A percentile compares a stretch with the other conserved stretches of the same genome.
These are phyloP conservation scores for Kingdonia uniflora DNA, from an alignment of 164 flowering plant genomes.

Conservation along the genomic window DNA sequence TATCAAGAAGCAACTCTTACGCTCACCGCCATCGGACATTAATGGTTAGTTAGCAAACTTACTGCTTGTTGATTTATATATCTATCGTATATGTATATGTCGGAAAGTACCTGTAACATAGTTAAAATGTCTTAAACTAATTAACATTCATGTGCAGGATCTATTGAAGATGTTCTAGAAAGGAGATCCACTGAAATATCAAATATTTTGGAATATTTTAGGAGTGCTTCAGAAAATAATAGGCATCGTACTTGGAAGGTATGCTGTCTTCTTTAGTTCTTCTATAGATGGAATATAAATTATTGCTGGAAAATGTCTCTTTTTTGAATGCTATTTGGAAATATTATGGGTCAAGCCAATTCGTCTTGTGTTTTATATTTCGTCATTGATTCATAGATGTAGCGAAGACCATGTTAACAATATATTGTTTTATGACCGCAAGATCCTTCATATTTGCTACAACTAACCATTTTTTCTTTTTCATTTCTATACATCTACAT, in stretches of 20 bases:
- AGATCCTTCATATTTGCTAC: neutral
- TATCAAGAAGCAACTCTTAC: constrained; percentile 48
- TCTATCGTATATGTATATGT: neutral
- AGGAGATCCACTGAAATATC: constrained; percentile 37
- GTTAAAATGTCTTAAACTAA: neutral
- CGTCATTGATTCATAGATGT: too few species aligned
- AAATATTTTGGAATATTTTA: constrained; percentile 48
- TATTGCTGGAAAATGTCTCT: too few species aligned
- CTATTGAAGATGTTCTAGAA: constrained; percentile 24
- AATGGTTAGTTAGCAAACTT: constrained; percentile 28
- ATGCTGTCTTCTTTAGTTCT: constrained; percentile 7
- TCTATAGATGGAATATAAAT: too few species aligned
- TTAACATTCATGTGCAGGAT: constrained; percentile 16
- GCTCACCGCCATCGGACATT: constrained; percentile 23
- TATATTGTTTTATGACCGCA: too few species aligned
- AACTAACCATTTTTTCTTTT: neutral
- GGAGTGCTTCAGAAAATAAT: constrained; percentile 45
- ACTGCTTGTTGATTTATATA: neutral
- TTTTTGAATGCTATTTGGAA: too few species aligned
- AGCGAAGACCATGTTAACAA: too few species aligned
- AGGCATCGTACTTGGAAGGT: constrained; percentile 66
- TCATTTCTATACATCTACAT: too few species aligned
- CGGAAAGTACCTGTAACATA: neutral
- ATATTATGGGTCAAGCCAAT: too few species aligned
- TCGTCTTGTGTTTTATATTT: too few species aligned